Base-by-base conservation (phyloP, 2,329 filamentous ascomycete species). In the Fusarium odoratissimum region DNA sequence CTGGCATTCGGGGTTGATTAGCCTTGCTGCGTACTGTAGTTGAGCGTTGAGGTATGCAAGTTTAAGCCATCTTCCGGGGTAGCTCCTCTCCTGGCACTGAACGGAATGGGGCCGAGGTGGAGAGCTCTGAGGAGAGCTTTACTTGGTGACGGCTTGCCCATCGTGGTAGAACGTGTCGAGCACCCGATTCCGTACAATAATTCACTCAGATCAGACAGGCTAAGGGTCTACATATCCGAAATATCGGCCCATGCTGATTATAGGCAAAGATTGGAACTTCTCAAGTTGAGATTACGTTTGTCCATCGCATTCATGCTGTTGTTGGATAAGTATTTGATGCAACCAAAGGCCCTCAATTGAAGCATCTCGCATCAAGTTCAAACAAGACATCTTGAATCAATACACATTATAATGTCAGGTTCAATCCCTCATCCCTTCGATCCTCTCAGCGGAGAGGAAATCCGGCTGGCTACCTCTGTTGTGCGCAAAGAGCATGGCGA, bases 401-500 rank as follows among this genome's bases (percentile, higher is more conserved):
- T 13, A 14, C 13, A 17, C 33, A 3, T 19, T 9, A 8, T 12
- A 19, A 55, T 55, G 52, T 31, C 37, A 31, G 16, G 37, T n/a
- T 14, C 52, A 33, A 25, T 55, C 21, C 37, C 37, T n/a, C 77
- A 79, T 23, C 77, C 77, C 17, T 79, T 79, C 57, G 77, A 79
- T 41, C 77, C 77, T 40, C 76, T 79, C 56, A 57, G 71, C 4
- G 95, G 97, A 81, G 97, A 97, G 75, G 91, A 92, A 75, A 83
- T 87, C n/a, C 91, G 11, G 91, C 95, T 55, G 3, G 83, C 87
- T 4, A 84, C 93, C 46, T 83, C 87, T 3, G 84, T 93, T 44
- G 86, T 97, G 72, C 91, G 90, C 68, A 89, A 91, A 75, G 86
- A 91, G 65, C 87, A 97, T 4, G 31, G 68, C 80, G 86, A 90